These are phyloP conservation scores for Aspergillus biplanus DNA, from an alignment of 495 filamentous ascomycete genomes.

Conservation along the genomic window DNA sequence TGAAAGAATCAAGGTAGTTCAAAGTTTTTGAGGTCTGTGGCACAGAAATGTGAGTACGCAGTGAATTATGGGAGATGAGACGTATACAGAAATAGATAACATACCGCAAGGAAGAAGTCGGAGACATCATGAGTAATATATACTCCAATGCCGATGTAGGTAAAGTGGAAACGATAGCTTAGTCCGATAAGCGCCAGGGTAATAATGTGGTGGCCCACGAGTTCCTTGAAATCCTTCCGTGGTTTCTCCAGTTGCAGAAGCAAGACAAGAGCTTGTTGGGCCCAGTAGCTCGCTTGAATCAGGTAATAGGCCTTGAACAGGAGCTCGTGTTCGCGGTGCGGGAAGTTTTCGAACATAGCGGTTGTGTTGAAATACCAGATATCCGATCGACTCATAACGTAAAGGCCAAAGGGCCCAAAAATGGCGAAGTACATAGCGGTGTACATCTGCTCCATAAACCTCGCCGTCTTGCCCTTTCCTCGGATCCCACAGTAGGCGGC, in stretches of 20 bases:
- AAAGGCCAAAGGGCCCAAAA: slow-evolving; percentile 85
- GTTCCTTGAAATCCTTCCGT: slow-evolving; percentile 93
- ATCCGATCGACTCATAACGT: slow-evolving; percentile 85
- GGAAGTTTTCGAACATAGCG: slow-evolving; percentile 91
- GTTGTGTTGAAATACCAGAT: slow-evolving; percentile 98
- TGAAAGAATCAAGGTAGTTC: slow-evolving; percentile 82
- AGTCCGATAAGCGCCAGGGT: slow-evolving; percentile 83
- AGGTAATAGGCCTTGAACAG: slow-evolving; percentile 98
- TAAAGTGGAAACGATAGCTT: slow-evolving; percentile 98
- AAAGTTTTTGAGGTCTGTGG: slow-evolving; percentile 85
- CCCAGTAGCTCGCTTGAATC: slow-evolving; percentile 94
- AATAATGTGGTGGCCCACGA: slow-evolving; percentile 93
- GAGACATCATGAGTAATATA: slow-evolving; percentile 96
- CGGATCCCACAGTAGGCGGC: slow-evolving; percentile 72
- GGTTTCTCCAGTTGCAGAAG: slow-evolving; percentile 91
- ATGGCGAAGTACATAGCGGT: slow-evolving; percentile 93
- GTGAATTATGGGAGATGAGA: background rate
- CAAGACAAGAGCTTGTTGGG: slow-evolving; percentile 91
- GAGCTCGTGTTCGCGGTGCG: slow-evolving; percentile 81
- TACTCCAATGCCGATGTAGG: slow-evolving; percentile 94
- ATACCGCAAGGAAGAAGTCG: slow-evolving; percentile 95
- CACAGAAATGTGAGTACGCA: background rate
- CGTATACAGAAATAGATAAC: slow-evolving; percentile 32
- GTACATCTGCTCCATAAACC: slow-evolving; percentile 98
- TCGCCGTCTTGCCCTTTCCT: slow-evolving; percentile 76